These are phyloP conservation scores for Fraxinus dipetala DNA, from an alignment of 305 asterid genomes.

Conservation along the genomic window DNA sequence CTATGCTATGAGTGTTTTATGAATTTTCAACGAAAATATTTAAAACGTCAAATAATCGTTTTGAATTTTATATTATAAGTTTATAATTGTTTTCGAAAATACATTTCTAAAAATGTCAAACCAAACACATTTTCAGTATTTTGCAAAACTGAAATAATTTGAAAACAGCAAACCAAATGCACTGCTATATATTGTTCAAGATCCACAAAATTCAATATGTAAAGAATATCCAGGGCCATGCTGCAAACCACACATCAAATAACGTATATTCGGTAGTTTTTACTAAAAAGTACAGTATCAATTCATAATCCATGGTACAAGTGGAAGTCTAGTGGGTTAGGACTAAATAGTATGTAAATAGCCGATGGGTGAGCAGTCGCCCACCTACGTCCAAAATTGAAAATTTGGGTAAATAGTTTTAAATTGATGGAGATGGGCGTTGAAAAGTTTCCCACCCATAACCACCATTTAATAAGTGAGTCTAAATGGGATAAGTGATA, in stretches of 20 bases:
- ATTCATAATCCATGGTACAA: neutral
- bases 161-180: too few relatives aligned
- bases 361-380: neutral
- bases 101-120: too few relatives aligned
- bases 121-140: too few relatives aligned
- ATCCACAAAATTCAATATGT: neutral
- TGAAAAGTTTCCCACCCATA: too few relatives aligned
- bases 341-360: neutral
- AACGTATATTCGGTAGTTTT: neutral
- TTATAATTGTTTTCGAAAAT: too few relatives aligned
- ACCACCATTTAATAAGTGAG: neutral
- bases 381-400: neutral
- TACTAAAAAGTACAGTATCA: neutral
- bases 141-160: too few relatives aligned
- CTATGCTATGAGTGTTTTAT: too few relatives aligned
- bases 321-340: neutral
- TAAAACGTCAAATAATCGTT: too few relatives aligned
- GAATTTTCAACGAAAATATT: too few relatives aligned
- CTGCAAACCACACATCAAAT: slow-evolving; percentile 1
- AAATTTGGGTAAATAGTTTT: neutral
- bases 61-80: too few relatives aligned
- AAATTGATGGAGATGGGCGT: neutral
- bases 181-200: neutral
- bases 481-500: neutral
- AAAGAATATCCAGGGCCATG: neutral